Conservation (phyloP, 208 protist genomes). For the Crithidia mellificae region DNA sequence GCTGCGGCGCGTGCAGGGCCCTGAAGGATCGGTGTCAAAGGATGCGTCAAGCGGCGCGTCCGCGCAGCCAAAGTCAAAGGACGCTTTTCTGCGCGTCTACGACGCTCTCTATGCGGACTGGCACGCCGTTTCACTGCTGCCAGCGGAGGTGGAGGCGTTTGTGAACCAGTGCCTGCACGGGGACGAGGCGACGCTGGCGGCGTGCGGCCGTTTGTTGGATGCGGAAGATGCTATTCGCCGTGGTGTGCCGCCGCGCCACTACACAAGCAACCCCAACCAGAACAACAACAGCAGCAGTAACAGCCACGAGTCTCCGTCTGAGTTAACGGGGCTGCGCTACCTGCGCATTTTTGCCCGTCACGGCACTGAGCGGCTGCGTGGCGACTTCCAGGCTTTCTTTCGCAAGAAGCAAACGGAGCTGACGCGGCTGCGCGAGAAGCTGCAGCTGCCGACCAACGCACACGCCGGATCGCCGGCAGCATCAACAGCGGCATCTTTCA, state of each 20-base stretch:
- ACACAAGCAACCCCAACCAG: no score
- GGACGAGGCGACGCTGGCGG: slow-evolving; percentile 26
- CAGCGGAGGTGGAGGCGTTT: slow-evolving; percentile 52
- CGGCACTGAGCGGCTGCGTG: slow-evolving; percentile 70
- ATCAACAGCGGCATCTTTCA: not conserved
- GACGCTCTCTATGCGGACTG: slow-evolving; percentile 21
- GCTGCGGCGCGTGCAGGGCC: not conserved
- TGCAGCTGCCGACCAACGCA: slow-evolving; percentile 44
- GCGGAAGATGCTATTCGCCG: slow-evolving; percentile 17
- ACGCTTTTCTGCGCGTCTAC: slow-evolving; percentile 15
- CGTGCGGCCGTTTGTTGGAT: slow-evolving; percentile 28
- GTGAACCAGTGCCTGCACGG: slow-evolving; percentile 46
- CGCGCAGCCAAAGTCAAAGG: not conserved
- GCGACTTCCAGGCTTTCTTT: slow-evolving; percentile 82
- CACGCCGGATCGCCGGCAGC: not conserved
- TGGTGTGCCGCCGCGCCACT: not conserved
- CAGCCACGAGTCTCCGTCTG: not conserved
- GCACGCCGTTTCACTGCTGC: slow-evolving; percentile 58
- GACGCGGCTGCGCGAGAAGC: slow-evolving; percentile 45
- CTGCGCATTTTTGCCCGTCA: slow-evolving; percentile 27
- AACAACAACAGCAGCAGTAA: no score
- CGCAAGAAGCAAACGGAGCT: slow-evolving; percentile 61
- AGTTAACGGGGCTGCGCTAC: slow-evolving; percentile 7
- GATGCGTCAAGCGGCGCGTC: not conserved
- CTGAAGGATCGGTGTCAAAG: not conserved